Evolutionary conservation across 768 basidiomycete species (phyloP).

Genomic region (Dentipellis fragilis): DNA sequence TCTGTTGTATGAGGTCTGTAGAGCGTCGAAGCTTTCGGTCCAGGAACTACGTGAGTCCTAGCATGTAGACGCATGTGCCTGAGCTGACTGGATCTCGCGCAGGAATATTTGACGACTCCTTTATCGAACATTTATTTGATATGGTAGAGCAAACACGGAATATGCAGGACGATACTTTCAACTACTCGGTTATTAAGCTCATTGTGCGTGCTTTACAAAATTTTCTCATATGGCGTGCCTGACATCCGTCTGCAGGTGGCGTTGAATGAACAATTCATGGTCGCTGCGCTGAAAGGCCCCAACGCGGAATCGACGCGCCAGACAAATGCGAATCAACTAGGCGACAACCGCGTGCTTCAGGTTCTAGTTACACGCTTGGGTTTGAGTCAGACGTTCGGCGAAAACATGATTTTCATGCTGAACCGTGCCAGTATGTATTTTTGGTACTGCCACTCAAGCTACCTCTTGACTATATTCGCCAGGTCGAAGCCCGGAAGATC

Average conservation of each 20-base stretch:
- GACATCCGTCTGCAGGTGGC: slow-evolving; percentile 49
- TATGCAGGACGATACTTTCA: slow-evolving; percentile 85
- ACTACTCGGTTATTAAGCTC: slow-evolving; percentile 91
- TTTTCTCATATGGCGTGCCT: neutral
- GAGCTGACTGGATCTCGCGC: slow-evolving; percentile 1
- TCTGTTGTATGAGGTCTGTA: slow-evolving; percentile 86
- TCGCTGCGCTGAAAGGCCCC: slow-evolving; percentile 45
- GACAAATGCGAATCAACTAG: slow-evolving; percentile 25
- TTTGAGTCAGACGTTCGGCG: slow-evolving; percentile 90
- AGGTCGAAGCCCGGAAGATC: slow-evolving; percentile 83
- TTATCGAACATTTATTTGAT: slow-evolving; percentile 86
- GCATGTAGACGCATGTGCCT: neutral
- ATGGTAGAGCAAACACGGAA: slow-evolving; percentile 87
- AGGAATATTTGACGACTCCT: slow-evolving; percentile 76
- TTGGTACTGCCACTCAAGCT: neutral
- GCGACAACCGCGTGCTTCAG: slow-evolving; percentile 69
- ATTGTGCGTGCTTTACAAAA: slow-evolving; percentile 46
- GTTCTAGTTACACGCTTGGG: slow-evolving; percentile 79
- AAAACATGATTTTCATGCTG: slow-evolving; percentile 98
- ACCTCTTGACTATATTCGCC: neutral
- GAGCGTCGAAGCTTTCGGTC: slow-evolving; percentile 74
- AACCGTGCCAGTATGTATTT: slow-evolving; percentile 71
- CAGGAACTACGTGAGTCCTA: slow-evolving; percentile 63
- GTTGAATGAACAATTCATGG: slow-evolving; percentile 98
- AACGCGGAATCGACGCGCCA: slow-evolving; percentile 7